These are phyloP conservation scores for Blepharisma japonicum DNA, from an alignment of 73 alveolate species.

Conservation along the genomic window DNA sequence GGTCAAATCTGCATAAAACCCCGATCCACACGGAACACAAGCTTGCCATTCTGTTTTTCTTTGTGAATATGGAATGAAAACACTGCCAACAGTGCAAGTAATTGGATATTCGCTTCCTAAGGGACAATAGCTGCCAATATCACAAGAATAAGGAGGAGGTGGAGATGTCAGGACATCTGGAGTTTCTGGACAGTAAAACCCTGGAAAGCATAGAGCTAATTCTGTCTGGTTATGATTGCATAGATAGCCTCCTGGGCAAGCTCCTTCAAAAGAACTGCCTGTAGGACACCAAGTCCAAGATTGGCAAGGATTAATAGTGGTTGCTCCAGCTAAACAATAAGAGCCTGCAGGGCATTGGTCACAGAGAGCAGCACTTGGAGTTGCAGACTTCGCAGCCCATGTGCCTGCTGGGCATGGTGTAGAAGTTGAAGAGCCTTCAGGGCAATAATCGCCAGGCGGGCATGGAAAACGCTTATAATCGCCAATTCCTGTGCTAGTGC, in stretches of 20 bases:
- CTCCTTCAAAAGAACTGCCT: conserved; percentile 39
- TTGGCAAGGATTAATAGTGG: conserved; percentile 44
- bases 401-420: conserved; percentile 37
- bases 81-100: conserved; percentile 53
- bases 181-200: conserved; percentile 43
- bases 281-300: conserved; percentile 44
- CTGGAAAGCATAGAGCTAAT: conserved; percentile 40
- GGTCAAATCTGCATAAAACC: conserved; percentile 24
- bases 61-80: conserved; percentile 19
- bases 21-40: conserved; percentile 51
- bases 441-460: conserved; percentile 52
- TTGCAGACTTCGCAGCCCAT: conserved; percentile 40
- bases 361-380: conserved; percentile 52
- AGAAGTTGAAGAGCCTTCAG: conserved; percentile 42
- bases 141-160: conserved; percentile 47
- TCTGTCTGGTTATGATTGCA: conserved; percentile 41
- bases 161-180: conserved; percentile 21
- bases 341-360: conserved; percentile 49
- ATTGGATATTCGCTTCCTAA: conserved; percentile 34
- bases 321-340: conserved; percentile 58
- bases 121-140: conserved; percentile 64
- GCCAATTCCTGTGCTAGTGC: conserved; percentile 45
- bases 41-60: conserved; percentile 30
- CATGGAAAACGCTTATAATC: conserved; percentile 54
- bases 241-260: background rate